Percentiles rank a stretch among this genome's conserved stretches.
Conservation (phyloP, 2,329 filamentous ascomycete species). For the Fusarium udum region DNA sequence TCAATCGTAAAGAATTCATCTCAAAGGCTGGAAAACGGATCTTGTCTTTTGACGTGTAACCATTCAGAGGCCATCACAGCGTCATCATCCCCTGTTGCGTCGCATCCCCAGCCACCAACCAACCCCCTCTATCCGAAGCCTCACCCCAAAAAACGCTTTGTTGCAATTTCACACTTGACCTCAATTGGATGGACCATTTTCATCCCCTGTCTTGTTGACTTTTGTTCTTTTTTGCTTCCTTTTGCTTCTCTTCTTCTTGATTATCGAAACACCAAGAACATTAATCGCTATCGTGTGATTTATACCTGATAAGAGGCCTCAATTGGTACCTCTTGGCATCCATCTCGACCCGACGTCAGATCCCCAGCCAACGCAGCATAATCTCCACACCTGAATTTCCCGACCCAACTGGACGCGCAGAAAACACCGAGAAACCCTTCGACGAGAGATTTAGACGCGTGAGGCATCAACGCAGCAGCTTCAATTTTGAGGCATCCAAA, state of each 20-base stretch:
- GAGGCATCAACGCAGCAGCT: constrained; percentile 26
- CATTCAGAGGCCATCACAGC: constrained; percentile 25
- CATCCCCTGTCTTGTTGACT: constrained; percentile 8
- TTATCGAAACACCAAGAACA: background rate
- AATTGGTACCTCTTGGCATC: constrained; percentile 2
- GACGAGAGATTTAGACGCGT: constrained; percentile 8
- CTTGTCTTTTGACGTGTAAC: constrained; percentile 22
- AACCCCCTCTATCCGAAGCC: constrained; percentile 32
- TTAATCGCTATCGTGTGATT: background rate
- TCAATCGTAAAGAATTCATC: constrained; percentile 3
- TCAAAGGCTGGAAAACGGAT: constrained; percentile 15
- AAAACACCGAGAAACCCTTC: background rate
- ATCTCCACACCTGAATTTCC: constrained; percentile 23
- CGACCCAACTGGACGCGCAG: constrained; percentile 12
- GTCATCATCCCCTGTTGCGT: constrained; percentile 19
- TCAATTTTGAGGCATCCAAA: constrained; percentile 4
- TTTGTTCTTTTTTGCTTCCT: constrained; percentile 3
- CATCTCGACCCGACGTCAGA: constrained; percentile 23
- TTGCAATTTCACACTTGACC: constrained; percentile 14
- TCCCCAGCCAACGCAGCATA: constrained; percentile 19
- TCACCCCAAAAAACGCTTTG: constrained; percentile 15
- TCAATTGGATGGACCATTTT: constrained; percentile 14
- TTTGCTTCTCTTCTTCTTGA: background rate
- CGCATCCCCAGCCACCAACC: constrained; percentile 34
- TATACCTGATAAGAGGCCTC: constrained; percentile 8